Conservation (phyloP, 495 filamentous ascomycete genomes). For the Neurospora discreta region DNA sequence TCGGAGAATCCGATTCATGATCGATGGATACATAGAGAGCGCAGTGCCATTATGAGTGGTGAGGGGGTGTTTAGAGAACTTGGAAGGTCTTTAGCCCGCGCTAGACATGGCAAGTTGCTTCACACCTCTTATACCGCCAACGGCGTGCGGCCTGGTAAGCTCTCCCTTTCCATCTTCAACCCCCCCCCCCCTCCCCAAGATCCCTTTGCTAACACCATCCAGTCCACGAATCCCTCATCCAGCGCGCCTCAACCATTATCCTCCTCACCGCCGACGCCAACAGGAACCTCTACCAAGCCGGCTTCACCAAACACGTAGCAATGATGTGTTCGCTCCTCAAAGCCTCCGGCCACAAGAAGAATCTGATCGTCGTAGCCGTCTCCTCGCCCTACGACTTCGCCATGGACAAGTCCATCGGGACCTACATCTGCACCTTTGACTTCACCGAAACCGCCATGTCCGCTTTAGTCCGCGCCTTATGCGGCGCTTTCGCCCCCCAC, state of each 20-base stretch:
- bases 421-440: constrained; percentile 88
- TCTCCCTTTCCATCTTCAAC: too few relatives aligned
- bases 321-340: constrained; percentile 67
- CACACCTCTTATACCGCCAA: constrained; percentile 90
- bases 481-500: constrained; percentile 61
- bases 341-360: constrained; percentile 50
- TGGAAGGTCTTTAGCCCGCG: constrained; percentile 67
- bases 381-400: constrained; percentile 92
- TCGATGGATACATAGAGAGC: constrained; percentile 44
- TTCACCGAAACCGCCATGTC: constrained; percentile 84
- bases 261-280: constrained; percentile 85
- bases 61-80: constrained; percentile 81
- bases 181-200: not conserved
- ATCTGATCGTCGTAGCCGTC: constrained; percentile 74
- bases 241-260: constrained; percentile 73
- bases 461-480: constrained; percentile 68
- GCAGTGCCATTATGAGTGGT: constrained; percentile 67
- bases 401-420: constrained; percentile 76
- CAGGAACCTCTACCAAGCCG: constrained; percentile 78
- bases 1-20: constrained; percentile 38
- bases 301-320: constrained; percentile 86
- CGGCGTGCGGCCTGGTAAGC: constrained; percentile 58
- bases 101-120: constrained; percentile 67
- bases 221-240: constrained; percentile 82
- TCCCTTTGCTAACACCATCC: constrained; percentile 3